Evolutionary conservation across 192 early-diverging fungal species (phyloP).

Genomic region (Rhizoclosmatium globosum): DNA sequence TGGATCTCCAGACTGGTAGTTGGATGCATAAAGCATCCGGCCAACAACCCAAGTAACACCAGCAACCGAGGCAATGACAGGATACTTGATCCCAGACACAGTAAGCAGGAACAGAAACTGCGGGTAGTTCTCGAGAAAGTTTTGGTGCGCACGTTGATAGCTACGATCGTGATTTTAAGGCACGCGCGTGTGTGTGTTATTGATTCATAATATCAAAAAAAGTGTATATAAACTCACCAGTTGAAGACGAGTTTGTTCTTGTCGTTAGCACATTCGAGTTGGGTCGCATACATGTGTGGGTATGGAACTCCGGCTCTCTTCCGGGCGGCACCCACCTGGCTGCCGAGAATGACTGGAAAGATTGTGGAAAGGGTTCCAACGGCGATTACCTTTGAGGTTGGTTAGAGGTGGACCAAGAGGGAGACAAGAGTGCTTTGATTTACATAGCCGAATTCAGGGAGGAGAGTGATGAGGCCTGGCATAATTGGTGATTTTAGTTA

Average conservation of each 20-base stretch:
- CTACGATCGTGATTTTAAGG: neutral
- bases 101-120: constrained; percentile 61
- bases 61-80: constrained; percentile 56
- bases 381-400: neutral
- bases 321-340: constrained; percentile 62
- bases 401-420: neutral
- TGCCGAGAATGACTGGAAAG: constrained; percentile 44
- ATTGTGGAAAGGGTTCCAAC: constrained; percentile 1
- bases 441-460: neutral
- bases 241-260: constrained; percentile 75
- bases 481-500: neutral
- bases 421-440: neutral
- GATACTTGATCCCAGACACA: constrained; percentile 62
- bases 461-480: neutral
- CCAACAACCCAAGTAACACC: constrained; percentile 64
- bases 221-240: constrained; percentile 49
- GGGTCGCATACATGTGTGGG: constrained; percentile 54
- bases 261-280: constrained; percentile 53
- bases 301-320: constrained; percentile 70
- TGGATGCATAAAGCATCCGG: constrained; percentile 60
- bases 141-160: constrained; percentile 63
- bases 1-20: constrained; percentile 68
- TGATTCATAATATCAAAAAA: neutral
- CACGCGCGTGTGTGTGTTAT: neutral
- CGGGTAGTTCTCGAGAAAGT: constrained; percentile 72